phyloP scores from a whole-genome alignment of 163 green algal genomes.

The Scenedesmus sp. region DNA sequence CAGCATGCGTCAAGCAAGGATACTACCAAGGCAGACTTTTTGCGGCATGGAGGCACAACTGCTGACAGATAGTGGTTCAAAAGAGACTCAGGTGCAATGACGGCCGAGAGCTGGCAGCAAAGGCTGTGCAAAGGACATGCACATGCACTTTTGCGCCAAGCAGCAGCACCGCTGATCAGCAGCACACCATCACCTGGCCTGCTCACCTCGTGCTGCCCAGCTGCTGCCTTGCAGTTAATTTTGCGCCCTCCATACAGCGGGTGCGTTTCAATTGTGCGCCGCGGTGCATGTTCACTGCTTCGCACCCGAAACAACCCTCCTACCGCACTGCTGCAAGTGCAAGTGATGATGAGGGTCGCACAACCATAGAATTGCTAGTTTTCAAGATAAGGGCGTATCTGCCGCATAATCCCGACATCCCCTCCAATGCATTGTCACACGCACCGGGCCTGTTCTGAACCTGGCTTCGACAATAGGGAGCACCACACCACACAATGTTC shows the following conservation, averaged over 20 bases:
- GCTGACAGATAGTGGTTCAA: not conserved
- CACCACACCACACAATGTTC: not conserved
- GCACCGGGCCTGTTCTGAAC: not conserved
- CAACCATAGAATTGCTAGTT: not conserved
- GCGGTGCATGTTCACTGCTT: not conserved
- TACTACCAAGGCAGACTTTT: not conserved
- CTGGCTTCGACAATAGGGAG: not conserved
- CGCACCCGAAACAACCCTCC: not conserved
- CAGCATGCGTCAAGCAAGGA: not conserved
- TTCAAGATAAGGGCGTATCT: not conserved
- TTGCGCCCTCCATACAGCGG: not conserved
- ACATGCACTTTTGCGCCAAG: not conserved
- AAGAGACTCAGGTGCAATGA: too few species aligned
- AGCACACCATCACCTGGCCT: not conserved
- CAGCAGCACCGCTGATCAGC: not conserved
- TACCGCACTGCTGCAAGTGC: not conserved
- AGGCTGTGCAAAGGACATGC: too few species aligned
- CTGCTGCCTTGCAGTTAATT: not conserved
- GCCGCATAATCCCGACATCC: not conserved
- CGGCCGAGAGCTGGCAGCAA: too few species aligned
- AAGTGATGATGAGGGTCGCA: not conserved
- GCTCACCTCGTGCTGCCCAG: not conserved
- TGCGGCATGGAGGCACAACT: not conserved
- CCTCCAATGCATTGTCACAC: not conserved
- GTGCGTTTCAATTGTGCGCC: not conserved